Evolutionary conservation across 768 basidiomycete genomes (phyloP).

Genomic region (Termitomyces titanicus): DNA sequence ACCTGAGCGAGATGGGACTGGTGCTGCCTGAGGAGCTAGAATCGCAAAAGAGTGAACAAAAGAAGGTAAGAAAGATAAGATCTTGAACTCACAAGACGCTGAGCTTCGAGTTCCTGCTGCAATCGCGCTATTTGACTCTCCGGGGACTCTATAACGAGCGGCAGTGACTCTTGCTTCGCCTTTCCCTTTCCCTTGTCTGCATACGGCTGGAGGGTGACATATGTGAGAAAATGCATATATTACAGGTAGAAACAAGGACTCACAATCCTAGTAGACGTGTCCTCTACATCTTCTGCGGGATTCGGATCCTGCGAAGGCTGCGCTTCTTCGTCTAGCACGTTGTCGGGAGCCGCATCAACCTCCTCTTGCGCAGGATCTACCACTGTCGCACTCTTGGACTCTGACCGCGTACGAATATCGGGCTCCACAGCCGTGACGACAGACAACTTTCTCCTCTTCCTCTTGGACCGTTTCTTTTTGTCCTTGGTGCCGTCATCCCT

Average conservation of each 20-base stretch:
- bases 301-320: conserved; percentile 1
- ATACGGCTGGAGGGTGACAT: conserved; percentile 15
- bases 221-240: not conserved
- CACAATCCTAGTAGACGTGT: conserved; percentile 15
- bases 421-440: conserved; percentile 20
- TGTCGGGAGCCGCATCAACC: not conserved
- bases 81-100: conserved; percentile 31
- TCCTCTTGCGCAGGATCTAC: conserved; percentile 3
- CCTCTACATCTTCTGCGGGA: not conserved
- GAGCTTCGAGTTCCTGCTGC: conserved; percentile 38
- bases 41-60: conserved; percentile 2
- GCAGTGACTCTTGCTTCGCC: conserved; percentile 23
- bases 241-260: conserved; percentile 6
- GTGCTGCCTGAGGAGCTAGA: conserved; percentile 49
- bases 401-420: conserved; percentile 11
- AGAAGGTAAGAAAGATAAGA: not conserved
- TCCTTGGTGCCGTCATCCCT: conserved; percentile 26
- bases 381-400: conserved; percentile 14
- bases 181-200: conserved; percentile 39
- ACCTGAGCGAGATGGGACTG: conserved; percentile 49
- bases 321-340: not conserved
- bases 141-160: conserved; percentile 15
- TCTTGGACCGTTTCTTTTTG: conserved; percentile 33
- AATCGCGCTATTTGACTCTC: conserved; percentile 34
- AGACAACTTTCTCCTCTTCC: conserved; percentile 32